Evolutionary conservation across 352 stramenopile genomes (phyloP), one percentile per base, ranked within the genome.

Genomic region (Phytophthora tubulina): DNA sequence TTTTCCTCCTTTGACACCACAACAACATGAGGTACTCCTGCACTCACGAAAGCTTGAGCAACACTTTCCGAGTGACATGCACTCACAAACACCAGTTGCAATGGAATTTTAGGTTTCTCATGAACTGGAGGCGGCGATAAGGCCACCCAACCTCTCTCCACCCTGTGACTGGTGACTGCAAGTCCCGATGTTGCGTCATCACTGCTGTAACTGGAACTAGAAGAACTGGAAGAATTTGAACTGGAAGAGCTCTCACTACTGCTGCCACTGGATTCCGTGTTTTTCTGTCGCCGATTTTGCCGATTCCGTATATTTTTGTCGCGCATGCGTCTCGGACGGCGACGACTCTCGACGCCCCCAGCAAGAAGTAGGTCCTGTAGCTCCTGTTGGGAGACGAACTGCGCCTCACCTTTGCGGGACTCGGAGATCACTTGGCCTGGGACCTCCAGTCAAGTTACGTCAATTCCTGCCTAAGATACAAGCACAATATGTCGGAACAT

Each of bases 21-120:
- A 13, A 98, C 87, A 3, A 98, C 93, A 50, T 98, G 93, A 2
- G 90, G 89, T 35, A 98, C 91, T 6, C 93, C 93, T 1, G 91
- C 93, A 44, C 82, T 81, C 54, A 97, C 93, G 57, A 98, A 98
- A 0, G 93, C 92, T 46, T 96, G 78, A 4, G 90, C 93, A 8
- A 93, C 90, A 61, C 81, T 89, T 58, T 98, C 89, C 21, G 90
- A 97, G 72, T 96, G 87, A 60, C 93, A 98, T 17, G 93, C 90
- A 71, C 86, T 97, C 44, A 98, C 85, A 52, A 98, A 96, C 35
- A 97, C 92, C 51, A 98, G 79, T 58, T 93, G 74, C 63, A 94
- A 82, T 0, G 85, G 82, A 11, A 82, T 76, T 33, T 69, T 78
- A 1, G 82, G 80, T 30, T 71, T 75, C 13, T 75, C 76, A 33